Evolutionary conservation across 768 basidiomycete species (phyloP), one percentile per base, ranked within the genome.

Genomic region (Pulveroboletus sp.): DNA sequence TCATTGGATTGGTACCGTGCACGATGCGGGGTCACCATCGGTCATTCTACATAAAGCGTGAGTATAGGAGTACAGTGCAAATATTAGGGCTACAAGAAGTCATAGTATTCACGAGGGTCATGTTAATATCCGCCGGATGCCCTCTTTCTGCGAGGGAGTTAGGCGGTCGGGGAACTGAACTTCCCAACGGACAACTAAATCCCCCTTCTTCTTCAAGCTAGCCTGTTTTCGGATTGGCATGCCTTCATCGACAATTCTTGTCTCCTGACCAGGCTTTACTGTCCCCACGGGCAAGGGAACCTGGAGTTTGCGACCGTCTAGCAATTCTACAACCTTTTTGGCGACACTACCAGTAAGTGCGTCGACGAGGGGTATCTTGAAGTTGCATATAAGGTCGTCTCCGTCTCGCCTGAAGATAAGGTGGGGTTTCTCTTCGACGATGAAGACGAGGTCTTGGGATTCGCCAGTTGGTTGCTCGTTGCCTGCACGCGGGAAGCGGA

Each of bases 341-440:
- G 75, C 73, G 29, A 73, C 59, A 12, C 73, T 64, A 19, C 87
- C 87, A 0, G 84, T 69, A 19, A 98, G 71, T 1, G 94, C 93
- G 27, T 96, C 91, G 20, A 92, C 82, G 1, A 97, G 79, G 12
- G 91, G 76, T 45, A 97, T 71, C 54, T 77, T 73, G 35, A 87
- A 47, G 17, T 64, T 74, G 50, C 77, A 77, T 37, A 78, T 62
- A 39, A 97, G 78, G 65, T 96, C 84, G 70, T 95, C 88, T 27
- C 86, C 91, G 8, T 88, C 83, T 20, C 94, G 78, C 50, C 72
- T 77, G 69, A 90, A 96, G 16, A 75, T 66, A 0, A 77, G 68
- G 67, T 98, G 90, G 9, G 86, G 84, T 70, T 95, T 97, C 71
- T 97, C 93, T 68, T 96, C 94, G n/a, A 96, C 82, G 40, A 95